Evolutionary conservation across 306 rosid genomes (phyloP).

Genomic region (Sechiopsis laciniata): DNA sequence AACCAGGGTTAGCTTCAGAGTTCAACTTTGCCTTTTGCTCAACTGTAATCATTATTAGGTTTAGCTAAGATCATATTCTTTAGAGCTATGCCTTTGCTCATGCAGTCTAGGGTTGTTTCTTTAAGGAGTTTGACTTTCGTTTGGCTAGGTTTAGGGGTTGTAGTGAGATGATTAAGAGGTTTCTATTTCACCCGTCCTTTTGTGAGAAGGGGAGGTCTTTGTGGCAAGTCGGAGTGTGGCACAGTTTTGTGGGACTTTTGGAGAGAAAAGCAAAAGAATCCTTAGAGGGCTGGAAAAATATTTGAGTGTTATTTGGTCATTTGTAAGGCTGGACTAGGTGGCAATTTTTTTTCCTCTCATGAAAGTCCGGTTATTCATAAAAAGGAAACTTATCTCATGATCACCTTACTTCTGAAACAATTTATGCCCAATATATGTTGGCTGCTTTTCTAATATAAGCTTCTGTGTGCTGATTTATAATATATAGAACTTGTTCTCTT

Average conservation of each 20-base stretch:
- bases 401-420: neutral
- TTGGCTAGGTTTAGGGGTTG: neutral
- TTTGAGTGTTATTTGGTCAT: neutral
- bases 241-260: neutral
- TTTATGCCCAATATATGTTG: neutral
- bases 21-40: neutral
- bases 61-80: neutral
- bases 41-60: neutral
- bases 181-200: neutral
- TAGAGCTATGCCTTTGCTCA: constrained; percentile 1
- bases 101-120: neutral
- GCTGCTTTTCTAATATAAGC: neutral
- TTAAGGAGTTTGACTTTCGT: neutral
- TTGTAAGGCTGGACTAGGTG: neutral
- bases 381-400: neutral
- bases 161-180: neutral
- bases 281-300: neutral
- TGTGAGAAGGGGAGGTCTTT: neutral
- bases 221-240: neutral
- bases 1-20: neutral
- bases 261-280: neutral
- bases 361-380: neutral
- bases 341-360: too few relatives aligned
- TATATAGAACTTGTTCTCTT: neutral
- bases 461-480: neutral